phyloP scores from a whole-genome alignment of 83 land plant species.

The Diphasiastrum complanatum region DNA sequence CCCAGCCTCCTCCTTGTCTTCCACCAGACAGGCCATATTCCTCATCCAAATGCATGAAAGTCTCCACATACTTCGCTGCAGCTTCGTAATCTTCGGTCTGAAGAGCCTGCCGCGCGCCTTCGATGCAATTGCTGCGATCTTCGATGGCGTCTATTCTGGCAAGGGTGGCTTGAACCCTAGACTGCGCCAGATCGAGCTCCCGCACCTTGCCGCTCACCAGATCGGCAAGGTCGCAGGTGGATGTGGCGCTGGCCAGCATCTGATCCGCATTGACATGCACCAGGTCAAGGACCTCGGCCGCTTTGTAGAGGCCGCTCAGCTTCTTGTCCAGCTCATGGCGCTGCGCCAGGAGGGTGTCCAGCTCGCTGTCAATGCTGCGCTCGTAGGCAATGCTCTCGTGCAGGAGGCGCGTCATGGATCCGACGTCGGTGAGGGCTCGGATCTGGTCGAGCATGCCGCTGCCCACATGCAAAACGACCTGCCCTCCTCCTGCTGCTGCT shows the following conservation, averaged over 20 bases:
- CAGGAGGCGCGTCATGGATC: slow-evolving; percentile 85
- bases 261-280: slow-evolving; percentile 54
- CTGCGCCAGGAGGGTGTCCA: slow-evolving; percentile 59
- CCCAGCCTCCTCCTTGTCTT: slow-evolving; percentile 15
- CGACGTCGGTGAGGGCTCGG: slow-evolving; percentile 74
- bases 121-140: slow-evolving; percentile 59
- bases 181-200: slow-evolving; percentile 83
- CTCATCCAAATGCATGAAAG: slow-evolving; percentile 56
- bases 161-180: slow-evolving; percentile 54
- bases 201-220: slow-evolving; percentile 75
- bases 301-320: slow-evolving; percentile 46
- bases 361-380: slow-evolving; percentile 62
- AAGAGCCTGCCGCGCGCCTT: slow-evolving; percentile 60
- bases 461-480: slow-evolving; percentile 4
- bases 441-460: slow-evolving; percentile 46
- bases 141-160: slow-evolving; percentile 69
- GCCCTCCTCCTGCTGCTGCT: too few relatives aligned
- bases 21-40: slow-evolving; percentile 29
- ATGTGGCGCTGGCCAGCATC: slow-evolving; percentile 44
- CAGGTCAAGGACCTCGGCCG: slow-evolving; percentile 58
- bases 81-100: slow-evolving; percentile 53
- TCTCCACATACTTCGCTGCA: slow-evolving; percentile 55
- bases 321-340: slow-evolving; percentile 75
- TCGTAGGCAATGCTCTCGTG: slow-evolving; percentile 92
- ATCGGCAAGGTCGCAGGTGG: slow-evolving; percentile 65